phyloP scores from a whole-genome alignment of 768 basidiomycete genomes.

The Rhodotorula paludigena region DNA sequence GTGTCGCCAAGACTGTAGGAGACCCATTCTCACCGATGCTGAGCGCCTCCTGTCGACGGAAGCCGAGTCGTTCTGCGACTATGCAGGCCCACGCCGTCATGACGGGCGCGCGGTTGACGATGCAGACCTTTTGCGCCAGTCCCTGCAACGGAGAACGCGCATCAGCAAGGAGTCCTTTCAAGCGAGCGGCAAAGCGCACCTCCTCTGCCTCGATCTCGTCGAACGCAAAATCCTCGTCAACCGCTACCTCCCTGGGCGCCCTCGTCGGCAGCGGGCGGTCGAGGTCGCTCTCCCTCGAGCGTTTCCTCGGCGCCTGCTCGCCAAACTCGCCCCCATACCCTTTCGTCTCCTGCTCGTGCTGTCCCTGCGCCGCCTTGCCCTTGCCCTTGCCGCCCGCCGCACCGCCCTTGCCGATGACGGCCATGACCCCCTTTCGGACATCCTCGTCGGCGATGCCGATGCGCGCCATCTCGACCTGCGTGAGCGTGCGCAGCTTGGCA shows the following conservation, averaged over 20 bases:
- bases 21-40: conserved; percentile 63
- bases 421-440: conserved; percentile 15
- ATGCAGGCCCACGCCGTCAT: conserved; percentile 90
- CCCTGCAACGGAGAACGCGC: conserved; percentile 48
- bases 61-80: conserved; percentile 79
- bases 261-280: conserved; percentile 61
- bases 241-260: conserved; percentile 51
- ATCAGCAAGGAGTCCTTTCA: neutral
- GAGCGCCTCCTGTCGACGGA: conserved; percentile 79
- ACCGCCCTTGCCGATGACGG: conserved; percentile 4
- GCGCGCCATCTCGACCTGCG: conserved; percentile 57
- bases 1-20: neutral
- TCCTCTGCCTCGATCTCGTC: conserved; percentile 67
- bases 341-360: conserved; percentile 30
- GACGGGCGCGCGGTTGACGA: conserved; percentile 85
- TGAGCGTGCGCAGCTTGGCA: conserved; percentile 57
- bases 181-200: conserved; percentile 48
- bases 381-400: conserved; percentile 10
- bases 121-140: conserved; percentile 58
- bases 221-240: conserved; percentile 62
- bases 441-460: conserved; percentile 53
- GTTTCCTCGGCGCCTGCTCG: conserved; percentile 55
- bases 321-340: too few relatives aligned
- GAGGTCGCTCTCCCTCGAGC: conserved; percentile 49
- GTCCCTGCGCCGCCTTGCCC: conserved; percentile 19